These are phyloP conservation scores for Halenospora varia DNA, from an alignment of 495 filamentous ascomycete genomes.

Conservation along the genomic window DNA sequence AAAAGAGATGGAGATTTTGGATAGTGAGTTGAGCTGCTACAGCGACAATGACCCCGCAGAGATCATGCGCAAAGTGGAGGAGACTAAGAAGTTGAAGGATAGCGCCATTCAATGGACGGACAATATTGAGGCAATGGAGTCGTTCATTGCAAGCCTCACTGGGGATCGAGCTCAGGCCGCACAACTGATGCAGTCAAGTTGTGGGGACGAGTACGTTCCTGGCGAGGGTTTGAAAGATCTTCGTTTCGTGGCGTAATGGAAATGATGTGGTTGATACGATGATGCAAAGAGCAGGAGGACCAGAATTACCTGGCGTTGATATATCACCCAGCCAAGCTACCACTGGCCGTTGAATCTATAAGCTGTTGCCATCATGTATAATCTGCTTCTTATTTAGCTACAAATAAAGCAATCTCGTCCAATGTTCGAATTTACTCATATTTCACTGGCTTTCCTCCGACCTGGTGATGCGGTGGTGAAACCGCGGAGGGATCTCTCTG, in stretches of 20 bases:
- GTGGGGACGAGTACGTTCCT: slow-evolving; percentile 61
- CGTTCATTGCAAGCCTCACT: slow-evolving; percentile 47
- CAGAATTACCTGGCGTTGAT: neutral
- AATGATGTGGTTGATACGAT: slow-evolving; percentile 3
- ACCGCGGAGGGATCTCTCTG: too few relatives aligned
- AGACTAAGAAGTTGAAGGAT: slow-evolving; percentile 40
- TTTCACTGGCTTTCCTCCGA: neutral
- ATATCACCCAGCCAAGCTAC: too few relatives aligned
- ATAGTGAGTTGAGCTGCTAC: slow-evolving; percentile 41
- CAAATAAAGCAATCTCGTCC: neutral
- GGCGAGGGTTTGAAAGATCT: slow-evolving; percentile 57
- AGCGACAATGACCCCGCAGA: slow-evolving; percentile 50
- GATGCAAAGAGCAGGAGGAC: too few relatives aligned
- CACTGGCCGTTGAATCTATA: neutral
- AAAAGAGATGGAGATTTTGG: slow-evolving; percentile 33
- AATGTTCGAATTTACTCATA: neutral
- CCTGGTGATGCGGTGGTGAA: neutral
- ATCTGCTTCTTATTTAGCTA: neutral
- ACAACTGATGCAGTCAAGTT: slow-evolving; percentile 49
- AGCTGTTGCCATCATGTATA: neutral
- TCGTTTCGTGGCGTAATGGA: neutral
- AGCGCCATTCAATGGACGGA: slow-evolving; percentile 55
- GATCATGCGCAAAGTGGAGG: slow-evolving; percentile 45
- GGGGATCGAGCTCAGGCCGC: slow-evolving; percentile 49
- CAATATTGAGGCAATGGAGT: slow-evolving; percentile 57